These are phyloP conservation scores for Ambrosiella xylebori DNA, from an alignment of 2,329 filamentous ascomycete genomes.

Conservation along the genomic window DNA sequence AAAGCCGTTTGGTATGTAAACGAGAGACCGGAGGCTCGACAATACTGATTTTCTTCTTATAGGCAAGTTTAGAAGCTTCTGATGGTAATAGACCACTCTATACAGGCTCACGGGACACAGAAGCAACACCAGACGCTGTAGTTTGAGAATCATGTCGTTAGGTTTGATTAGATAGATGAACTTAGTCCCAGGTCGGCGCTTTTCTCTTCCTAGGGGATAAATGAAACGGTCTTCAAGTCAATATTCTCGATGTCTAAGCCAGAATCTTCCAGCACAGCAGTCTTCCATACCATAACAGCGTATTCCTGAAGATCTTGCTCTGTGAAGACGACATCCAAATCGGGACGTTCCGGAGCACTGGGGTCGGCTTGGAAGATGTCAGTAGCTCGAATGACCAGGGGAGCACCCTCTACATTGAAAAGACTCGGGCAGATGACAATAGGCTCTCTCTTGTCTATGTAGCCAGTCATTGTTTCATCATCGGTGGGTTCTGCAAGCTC, in stretches of 20 bases:
- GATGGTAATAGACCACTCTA: no score
- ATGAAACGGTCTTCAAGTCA: background rate
- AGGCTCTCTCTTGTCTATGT: background rate
- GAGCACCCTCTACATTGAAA: slow-evolving; percentile 12
- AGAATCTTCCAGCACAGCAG: background rate
- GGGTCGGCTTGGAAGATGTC: slow-evolving; percentile 8
- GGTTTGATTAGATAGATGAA: no score
- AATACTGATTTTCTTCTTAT: no score
- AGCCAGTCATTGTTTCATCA: background rate
- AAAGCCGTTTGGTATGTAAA: no score
- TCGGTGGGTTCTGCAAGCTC: background rate
- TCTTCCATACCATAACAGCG: slow-evolving; percentile 6
- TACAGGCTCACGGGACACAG: no score
- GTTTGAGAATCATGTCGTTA: no score
- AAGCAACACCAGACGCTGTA: no score
- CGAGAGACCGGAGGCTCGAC: no score
- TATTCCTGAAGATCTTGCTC: slow-evolving; percentile 9
- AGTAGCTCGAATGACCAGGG: slow-evolving; percentile 3
- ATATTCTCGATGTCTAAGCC: background rate
- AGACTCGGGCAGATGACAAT: slow-evolving; percentile 14
- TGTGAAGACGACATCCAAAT: slow-evolving; percentile 8
- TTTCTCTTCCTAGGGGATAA: background rate
- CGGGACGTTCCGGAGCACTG: background rate
- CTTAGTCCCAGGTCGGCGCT: no score
- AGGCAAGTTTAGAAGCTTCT: no score